Base-by-base conservation (phyloP, 2,329 filamentous ascomycete species). In the Corinectria fuckeliana region DNA sequence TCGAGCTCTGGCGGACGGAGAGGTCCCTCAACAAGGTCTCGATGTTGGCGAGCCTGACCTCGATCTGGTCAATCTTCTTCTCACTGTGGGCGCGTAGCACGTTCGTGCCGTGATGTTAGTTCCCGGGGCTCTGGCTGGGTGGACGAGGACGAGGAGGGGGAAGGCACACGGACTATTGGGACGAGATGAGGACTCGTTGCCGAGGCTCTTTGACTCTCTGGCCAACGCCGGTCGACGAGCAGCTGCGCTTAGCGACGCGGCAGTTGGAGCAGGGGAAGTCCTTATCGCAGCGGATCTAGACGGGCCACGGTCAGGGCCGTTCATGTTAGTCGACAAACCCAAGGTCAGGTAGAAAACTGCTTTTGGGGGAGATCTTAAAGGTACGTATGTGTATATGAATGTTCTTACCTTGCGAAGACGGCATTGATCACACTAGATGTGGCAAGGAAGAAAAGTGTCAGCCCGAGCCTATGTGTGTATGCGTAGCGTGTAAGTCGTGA, bases 221-320 rank as follows among this genome's bases (percentile, higher is more conserved):
- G 7, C 81, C 81, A 11, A 78, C 74, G 3, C 84, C 83, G 0
- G 82, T 85, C 4, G 82, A 86, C 58, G 81, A 85, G 68, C 84
- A 87, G 11, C 76, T 68, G 8, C 84, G 77, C 61, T 80, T 81
- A 25, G 83, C 81, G 21, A 79, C 83, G 30, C 81, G 79, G 67
- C 84, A 87, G 66, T 86, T 86, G 51, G 83, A 82, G 69, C 84
- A 87, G 23, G 84, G 84, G 61, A 79, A 80, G 38, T 84, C 81
- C 71, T 85, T 86, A 69, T 86, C 83, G 68, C 84, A 87, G 45
- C 83, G 82, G 56, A 86, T 84, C 84, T 87, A 63, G 47, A 50
- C 21, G 53, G 20, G 45, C 18, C 41, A 57, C 41, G 20, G n/a
- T 18, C 23, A 28, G 26, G 41, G 66, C 71, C 63, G 67, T 69